Percentiles rank a stretch among this genome's conserved stretches.
phyloP scores from a whole-genome alignment of 306 rosid genomes.

The Sphenostylis stenocarpa region DNA sequence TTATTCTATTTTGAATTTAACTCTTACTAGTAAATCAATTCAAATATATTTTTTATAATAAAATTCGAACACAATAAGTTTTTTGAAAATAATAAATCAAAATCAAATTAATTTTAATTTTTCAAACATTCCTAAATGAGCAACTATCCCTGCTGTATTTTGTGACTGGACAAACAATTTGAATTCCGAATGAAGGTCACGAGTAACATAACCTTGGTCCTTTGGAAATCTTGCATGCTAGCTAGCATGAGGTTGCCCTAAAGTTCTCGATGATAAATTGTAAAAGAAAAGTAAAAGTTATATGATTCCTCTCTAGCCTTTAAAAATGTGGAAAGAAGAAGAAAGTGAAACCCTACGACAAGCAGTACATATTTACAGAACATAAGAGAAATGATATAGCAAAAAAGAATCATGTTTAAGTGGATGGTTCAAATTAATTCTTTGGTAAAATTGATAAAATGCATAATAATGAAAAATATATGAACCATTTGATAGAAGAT shows the following conservation, averaged over 20 bases:
- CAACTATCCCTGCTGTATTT: neutral
- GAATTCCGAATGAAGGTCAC: slow-evolving; percentile 5
- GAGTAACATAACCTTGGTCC: neutral
- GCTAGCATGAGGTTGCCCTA: slow-evolving; percentile 19
- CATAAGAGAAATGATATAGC: neutral
- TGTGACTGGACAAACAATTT: neutral
- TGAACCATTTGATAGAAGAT: neutral
- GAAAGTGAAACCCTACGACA: slow-evolving; percentile 28
- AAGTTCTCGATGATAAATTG: slow-evolving; percentile 25
- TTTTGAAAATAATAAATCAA: neutral
- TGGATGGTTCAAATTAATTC: neutral
- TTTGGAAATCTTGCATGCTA: slow-evolving; percentile 10
- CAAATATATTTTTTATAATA: neutral
- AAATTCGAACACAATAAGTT: neutral
- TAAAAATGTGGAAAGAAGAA: slow-evolving; percentile 18
- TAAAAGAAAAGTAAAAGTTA: slow-evolving; percentile 40
- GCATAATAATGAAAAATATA: neutral
- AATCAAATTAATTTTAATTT: neutral
- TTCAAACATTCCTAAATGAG: neutral
- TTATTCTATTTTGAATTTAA: neutral
- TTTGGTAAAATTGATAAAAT: neutral
- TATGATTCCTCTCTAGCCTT: slow-evolving; percentile 28
- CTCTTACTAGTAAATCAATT: neutral
- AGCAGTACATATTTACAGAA: neutral
- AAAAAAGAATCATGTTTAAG: slow-evolving; percentile 9